Evolutionary conservation across 441 rosid genomes (phyloP), one percentile per base, ranked within the genome.

Genomic region (Euphorbia schlechtendalii): DNA sequence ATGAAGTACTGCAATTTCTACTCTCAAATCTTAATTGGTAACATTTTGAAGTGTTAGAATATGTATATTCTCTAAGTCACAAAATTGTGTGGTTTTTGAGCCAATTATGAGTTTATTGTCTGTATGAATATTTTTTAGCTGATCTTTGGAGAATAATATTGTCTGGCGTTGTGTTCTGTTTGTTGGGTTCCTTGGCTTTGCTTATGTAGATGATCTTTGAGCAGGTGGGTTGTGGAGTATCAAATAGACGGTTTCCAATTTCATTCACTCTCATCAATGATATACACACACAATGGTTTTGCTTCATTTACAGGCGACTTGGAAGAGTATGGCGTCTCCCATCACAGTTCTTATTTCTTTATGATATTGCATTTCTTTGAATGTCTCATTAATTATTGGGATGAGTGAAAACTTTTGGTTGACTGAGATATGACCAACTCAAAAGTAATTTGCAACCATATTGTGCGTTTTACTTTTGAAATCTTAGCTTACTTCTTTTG

Each of bases 11-110:
- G 57, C 96, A 90, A 36, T 93, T 72, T 78, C 93, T 93, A 74
- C 82, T 93, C 62, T 90, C 99, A 45, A 93, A 93, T 83, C 74
- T 93, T 72, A 90, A 93, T 80, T 90, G 99, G 99, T 93, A 90
- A 82, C 67, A 54, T 54, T 68, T 52, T 59, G 68, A 59, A 66
- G 34, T n/a, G 55, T 40, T 11, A 45, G 32, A 60, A 45, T 75
- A 48, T 60, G 65, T 52, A 59, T 48, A 12, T 38, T 55, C 65
- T 54, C 15, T 20, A 43, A 61, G 56, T 52, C 28, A 27, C 55
- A 49, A 32, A 22, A 25, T 57, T 25, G 11, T 22, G 10, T n/a
- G 6, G 18, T n/a, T 45, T 46, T 22, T 20, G 11, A 51, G n/a
- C 53, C 52, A 55, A 59, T 48, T 55, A 12, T 56, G 40, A 53